Conservation (phyloP, 768 basidiomycete genomes). For the Podaxis sp. region DNA sequence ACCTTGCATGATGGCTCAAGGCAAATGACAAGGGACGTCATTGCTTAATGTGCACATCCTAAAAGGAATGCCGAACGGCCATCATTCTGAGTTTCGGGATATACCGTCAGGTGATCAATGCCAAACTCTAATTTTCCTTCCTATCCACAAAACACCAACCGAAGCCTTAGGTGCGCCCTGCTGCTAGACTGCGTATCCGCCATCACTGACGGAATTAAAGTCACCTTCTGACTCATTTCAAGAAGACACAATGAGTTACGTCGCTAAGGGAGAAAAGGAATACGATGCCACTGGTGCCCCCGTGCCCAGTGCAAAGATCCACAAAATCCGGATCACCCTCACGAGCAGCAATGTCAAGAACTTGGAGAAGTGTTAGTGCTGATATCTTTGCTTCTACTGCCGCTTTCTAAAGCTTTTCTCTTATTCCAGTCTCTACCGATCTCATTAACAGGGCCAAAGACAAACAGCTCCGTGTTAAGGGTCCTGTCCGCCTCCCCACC, state of each 20-base stretch:
- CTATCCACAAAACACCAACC: slow-evolving; percentile 39
- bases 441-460: slow-evolving; percentile 99
- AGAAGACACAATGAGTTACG: slow-evolving; percentile 83
- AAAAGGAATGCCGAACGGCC: background rate
- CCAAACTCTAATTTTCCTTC: slow-evolving; percentile 37
- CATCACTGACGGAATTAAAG: slow-evolving; percentile 29
- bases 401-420: background rate
- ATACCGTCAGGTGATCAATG: background rate
- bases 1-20: slow-evolving; percentile 35
- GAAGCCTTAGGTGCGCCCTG: slow-evolving; percentile 40
- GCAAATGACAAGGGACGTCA: background rate
- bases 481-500: slow-evolving; percentile 97
- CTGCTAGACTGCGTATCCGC: slow-evolving; percentile 11
- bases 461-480: slow-evolving; percentile 99
- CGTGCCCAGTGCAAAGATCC: slow-evolving; percentile 86
- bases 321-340: slow-evolving; percentile 99
- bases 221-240: slow-evolving; percentile 80
- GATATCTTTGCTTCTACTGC: background rate
- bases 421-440: slow-evolving; percentile 80
- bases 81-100: slow-evolving; percentile 1
- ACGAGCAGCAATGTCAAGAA: slow-evolving; percentile 98
- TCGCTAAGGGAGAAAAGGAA: slow-evolving; percentile 98
- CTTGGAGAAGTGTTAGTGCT: slow-evolving; percentile 87
- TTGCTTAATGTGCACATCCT: background rate
- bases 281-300: slow-evolving; percentile 91